Percentiles rank a stretch among this genome's conserved stretches.
Evolutionary conservation across 129 eudicot genomes (phyloP).

Genomic region (Oenanthe sinensis): DNA sequence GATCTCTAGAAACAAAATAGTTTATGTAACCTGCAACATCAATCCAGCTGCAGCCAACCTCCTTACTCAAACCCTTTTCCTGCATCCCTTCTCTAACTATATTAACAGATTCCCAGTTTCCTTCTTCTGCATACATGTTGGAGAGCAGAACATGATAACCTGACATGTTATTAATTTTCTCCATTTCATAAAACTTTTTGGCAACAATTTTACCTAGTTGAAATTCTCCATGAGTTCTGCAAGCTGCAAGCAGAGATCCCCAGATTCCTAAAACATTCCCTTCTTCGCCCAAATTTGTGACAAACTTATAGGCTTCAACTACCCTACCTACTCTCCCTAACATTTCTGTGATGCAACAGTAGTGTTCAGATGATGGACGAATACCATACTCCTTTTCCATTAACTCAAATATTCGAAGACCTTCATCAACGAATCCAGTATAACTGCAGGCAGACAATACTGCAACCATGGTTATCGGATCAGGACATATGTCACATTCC

Average conservation of each 20-base stretch:
- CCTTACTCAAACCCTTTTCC: slow-evolving; percentile 59
- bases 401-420: slow-evolving; percentile 56
- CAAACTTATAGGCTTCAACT: slow-evolving; percentile 64
- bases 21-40: slow-evolving; percentile 39
- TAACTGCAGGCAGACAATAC: slow-evolving; percentile 80
- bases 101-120: slow-evolving; percentile 65
- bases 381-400: slow-evolving; percentile 50
- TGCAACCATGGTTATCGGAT: slow-evolving; percentile 72
- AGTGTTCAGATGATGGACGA: slow-evolving; percentile 61
- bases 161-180: slow-evolving; percentile 25
- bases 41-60: slow-evolving; percentile 78
- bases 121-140: slow-evolving; percentile 74
- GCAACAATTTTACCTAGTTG: slow-evolving; percentile 73
- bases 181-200: slow-evolving; percentile 52
- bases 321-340: slow-evolving; percentile 92
- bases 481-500: slow-evolving; percentile 42
- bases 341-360: slow-evolving; percentile 84
- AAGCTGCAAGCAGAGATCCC: slow-evolving; percentile 82
- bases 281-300: slow-evolving; percentile 46
- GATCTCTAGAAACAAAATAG: slow-evolving; percentile 46
- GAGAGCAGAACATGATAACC: slow-evolving; percentile 74
- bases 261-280: slow-evolving; percentile 59
- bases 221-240: slow-evolving; percentile 60
- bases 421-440: slow-evolving; percentile 69
- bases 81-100: slow-evolving; percentile 57